Conservation (phyloP, 2,329 filamentous ascomycete species). For the Penicillium expansum region DNA sequence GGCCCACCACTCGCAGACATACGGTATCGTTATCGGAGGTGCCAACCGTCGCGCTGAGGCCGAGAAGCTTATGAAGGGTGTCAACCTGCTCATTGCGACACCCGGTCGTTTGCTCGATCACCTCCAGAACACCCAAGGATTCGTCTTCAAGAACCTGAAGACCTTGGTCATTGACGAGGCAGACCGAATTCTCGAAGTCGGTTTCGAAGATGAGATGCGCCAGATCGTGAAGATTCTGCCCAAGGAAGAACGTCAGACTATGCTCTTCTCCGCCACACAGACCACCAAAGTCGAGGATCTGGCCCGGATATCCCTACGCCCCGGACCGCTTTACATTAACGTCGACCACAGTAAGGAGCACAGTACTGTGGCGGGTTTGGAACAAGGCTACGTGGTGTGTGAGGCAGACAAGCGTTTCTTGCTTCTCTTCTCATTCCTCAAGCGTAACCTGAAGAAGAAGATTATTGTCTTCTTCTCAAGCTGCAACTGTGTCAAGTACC, state of each 20-base stretch:
- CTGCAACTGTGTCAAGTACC: conserved; percentile 93
- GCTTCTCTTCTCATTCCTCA: conserved; percentile 89
- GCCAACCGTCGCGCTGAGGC: conserved; percentile 88
- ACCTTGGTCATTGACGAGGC: conserved; percentile 94
- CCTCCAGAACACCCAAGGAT: conserved; percentile 84
- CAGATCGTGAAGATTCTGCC: conserved; percentile 94
- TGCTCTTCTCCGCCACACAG: conserved; percentile 98
- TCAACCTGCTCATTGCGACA: conserved; percentile 92
- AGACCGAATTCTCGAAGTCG: conserved; percentile 92
- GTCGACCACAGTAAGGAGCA: conserved; percentile 87
- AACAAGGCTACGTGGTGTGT: conserved; percentile 94
- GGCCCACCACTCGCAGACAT: conserved; percentile 89
- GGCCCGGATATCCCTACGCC: conserved; percentile 85
- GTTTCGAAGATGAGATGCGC: conserved; percentile 98
- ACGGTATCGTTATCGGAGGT: conserved; percentile 93
- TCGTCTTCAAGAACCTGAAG: conserved; percentile 88
- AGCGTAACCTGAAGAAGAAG: conserved; percentile 91
- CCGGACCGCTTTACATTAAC: conserved; percentile 93
- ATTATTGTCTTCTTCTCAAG: conserved; percentile 95
- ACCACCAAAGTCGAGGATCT: conserved; percentile 98
- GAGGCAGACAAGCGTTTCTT: conserved; percentile 92
- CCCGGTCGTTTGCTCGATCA: conserved; percentile 92
- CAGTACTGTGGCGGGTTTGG: conserved; percentile 87
- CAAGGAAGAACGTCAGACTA: conserved; percentile 82
- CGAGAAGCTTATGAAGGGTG: conserved; percentile 89